These are phyloP conservation scores for Diaporthe longicolla DNA, from an alignment of 2,329 filamentous ascomycete species.

Conservation along the genomic window DNA sequence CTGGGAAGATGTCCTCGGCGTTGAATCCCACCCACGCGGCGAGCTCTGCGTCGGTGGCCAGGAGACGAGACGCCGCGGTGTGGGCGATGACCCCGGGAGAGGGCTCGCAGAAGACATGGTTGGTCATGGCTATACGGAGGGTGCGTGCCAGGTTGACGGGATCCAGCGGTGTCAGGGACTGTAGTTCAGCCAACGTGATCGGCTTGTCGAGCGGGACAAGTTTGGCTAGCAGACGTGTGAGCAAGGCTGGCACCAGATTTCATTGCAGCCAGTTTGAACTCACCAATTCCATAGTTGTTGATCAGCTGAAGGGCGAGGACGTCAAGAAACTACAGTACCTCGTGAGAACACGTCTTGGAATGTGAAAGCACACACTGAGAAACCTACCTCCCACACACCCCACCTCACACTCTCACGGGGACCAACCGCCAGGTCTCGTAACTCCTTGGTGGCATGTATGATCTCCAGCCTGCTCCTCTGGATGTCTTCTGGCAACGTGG, in stretches of 20 bases:
- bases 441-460: slow-evolving; percentile 63
- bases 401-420: slow-evolving; percentile 66
- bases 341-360: not conserved
- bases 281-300: slow-evolving; percentile 66
- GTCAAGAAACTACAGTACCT: slow-evolving; percentile 60
- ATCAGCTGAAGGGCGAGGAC: slow-evolving; percentile 65
- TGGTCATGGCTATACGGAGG: slow-evolving; percentile 71
- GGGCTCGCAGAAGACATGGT: slow-evolving; percentile 68
- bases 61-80: slow-evolving; percentile 65
- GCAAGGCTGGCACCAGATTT: not conserved
- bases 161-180: slow-evolving; percentile 61
- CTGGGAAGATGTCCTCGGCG: slow-evolving; percentile 67
- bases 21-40: slow-evolving; percentile 70
- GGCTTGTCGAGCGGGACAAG: slow-evolving; percentile 63
- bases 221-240: slow-evolving; percentile 54
- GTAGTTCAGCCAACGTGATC: slow-evolving; percentile 62
- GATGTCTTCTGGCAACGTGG: slow-evolving; percentile 61
- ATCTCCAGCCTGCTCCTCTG: slow-evolving; percentile 62
- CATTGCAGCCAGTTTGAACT: slow-evolving; percentile 42
- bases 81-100: slow-evolving; percentile 66
- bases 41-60: slow-evolving; percentile 63
- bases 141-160: slow-evolving; percentile 65
- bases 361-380: not conserved
- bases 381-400: slow-evolving; percentile 65
- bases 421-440: slow-evolving; percentile 63